Evolutionary conservation across 73 alveolate species (phyloP), one percentile per base, ranked within the genome.

Genomic region (Urostyla sp.): DNA sequence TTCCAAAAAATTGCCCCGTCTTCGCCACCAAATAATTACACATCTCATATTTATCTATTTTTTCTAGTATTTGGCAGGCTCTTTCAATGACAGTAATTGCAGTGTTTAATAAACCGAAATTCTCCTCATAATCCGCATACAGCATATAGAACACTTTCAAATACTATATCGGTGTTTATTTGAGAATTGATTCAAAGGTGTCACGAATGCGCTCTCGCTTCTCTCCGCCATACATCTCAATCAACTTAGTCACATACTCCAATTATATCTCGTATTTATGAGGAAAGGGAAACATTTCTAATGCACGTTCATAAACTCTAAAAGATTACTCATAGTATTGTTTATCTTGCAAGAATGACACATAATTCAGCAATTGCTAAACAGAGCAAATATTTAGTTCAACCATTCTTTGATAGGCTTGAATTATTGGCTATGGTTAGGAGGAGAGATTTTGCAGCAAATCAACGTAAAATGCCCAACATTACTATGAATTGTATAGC

Each of bases 161-260:
- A 85, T 85, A 72, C 79, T 93, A 84, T 79, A 88, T 61, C 0
- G 97, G 97, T 0, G 76, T 87, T 8, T 44, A 72, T 21, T 67
- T 51, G 13, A 94, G 31, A 21, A 80, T 92, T 52, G 87, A 72
- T 46, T 94, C 95, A 79, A 92, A 94, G 16, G 95, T 73, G 67
- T 96, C 98, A 88, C 99, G 91, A 44, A 96, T 88, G 84, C 98
- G 86, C 88, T 97, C 99, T n/a, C 94, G 89, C 74, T 94, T 97
- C n/a, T 85, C 56, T 13, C 92, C 98, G 57, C 89, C 91, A 83
- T 89, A 95, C 45, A 92, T 69, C 34, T 87, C 90, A 13, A 91
- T 85, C 58, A 91, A 87, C 49, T 82, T 67, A 11, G 90, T 72
- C 20, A 93, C 46, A 37, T 93, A 93, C 23, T 74, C 51, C 40